A percentile compares a stretch with the other conserved stretches of the same genome.
phyloP scores from a whole-genome alignment of 2,329 filamentous ascomycete species.

The Plenodomus biglobosus region DNA sequence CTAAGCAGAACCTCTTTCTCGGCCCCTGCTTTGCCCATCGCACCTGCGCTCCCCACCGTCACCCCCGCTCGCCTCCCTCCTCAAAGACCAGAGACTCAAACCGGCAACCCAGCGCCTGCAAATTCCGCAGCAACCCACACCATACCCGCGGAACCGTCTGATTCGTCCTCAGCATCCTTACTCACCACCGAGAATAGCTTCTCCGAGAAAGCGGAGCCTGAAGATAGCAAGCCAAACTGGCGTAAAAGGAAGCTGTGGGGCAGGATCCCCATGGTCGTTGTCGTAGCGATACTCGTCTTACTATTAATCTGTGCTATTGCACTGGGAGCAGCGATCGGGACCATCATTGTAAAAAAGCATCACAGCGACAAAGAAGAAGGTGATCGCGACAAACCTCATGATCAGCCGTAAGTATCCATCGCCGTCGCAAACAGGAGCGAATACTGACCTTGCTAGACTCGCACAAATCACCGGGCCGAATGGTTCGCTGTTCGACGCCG shows the following conservation, averaged over 20 bases:
- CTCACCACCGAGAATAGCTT: constrained; percentile 24
- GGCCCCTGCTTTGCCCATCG: constrained; percentile 18
- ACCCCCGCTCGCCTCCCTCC: constrained; percentile 34
- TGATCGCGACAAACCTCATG: constrained; percentile 15
- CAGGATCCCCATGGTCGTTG: constrained; percentile 54
- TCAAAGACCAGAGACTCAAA: constrained; percentile 38
- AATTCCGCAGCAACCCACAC: constrained; percentile 13
- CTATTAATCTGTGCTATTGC: constrained; percentile 51
- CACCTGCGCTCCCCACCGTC: constrained; percentile 26
- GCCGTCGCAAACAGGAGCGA: background rate
- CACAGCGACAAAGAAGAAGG: constrained; percentile 18
- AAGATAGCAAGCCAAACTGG: constrained; percentile 31
- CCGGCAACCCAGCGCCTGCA: constrained; percentile 23
- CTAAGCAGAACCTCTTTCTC: constrained; percentile 22
- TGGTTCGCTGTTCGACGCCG: constrained; percentile 53
- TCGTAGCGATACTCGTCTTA: constrained; percentile 50
- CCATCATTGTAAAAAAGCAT: constrained; percentile 51
- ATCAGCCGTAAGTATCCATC: constrained; percentile 34
- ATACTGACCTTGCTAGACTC: constrained; percentile 28
- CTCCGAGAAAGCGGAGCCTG: constrained; percentile 35
- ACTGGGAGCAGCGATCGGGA: constrained; percentile 58
- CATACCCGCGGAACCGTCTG: constrained; percentile 29
- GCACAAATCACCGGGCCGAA: constrained; percentile 53
- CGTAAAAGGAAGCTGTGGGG: constrained; percentile 52
- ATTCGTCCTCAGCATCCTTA: constrained; percentile 33